Conservation (phyloP, 768 basidiomycete genomes). For the Russula dissimulans region DNA sequence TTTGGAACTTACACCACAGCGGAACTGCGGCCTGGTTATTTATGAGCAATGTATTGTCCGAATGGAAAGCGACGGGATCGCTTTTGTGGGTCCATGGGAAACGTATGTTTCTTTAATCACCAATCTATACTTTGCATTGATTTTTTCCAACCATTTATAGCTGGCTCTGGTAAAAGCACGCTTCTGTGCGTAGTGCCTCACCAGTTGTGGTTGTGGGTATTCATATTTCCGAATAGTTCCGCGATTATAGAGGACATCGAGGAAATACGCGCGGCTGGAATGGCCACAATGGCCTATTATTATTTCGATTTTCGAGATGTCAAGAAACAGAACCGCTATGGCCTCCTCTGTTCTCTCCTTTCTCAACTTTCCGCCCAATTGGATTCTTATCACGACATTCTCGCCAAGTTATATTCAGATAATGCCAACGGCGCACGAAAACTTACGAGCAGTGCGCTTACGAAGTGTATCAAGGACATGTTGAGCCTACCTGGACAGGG, state of each 20-base stretch:
- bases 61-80: background rate
- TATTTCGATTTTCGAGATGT: background rate
- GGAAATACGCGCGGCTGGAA: background rate
- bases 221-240: background rate
- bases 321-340: background rate
- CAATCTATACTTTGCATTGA: fast-evolving
- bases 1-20: background rate
- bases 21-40: background rate
- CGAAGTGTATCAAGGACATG: background rate
- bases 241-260: background rate
- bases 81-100: background rate
- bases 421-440: background rate
- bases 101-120: background rate
- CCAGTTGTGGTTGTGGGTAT: too few relatives aligned
- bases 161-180: background rate
- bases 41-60: background rate
- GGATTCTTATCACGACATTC: too few relatives aligned
- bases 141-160: background rate
- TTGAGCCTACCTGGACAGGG: background rate
- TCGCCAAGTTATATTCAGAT: background rate
- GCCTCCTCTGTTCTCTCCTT: background rate
- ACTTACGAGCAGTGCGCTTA: background rate
- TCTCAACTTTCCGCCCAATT: background rate
- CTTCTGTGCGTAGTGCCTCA: background rate
- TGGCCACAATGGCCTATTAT: background rate